Percentiles rank a stretch among this genome's conserved stretches.
Evolutionary conservation across 2,329 filamentous ascomycete genomes (phyloP).

Genomic region (Xylaria sp.): DNA sequence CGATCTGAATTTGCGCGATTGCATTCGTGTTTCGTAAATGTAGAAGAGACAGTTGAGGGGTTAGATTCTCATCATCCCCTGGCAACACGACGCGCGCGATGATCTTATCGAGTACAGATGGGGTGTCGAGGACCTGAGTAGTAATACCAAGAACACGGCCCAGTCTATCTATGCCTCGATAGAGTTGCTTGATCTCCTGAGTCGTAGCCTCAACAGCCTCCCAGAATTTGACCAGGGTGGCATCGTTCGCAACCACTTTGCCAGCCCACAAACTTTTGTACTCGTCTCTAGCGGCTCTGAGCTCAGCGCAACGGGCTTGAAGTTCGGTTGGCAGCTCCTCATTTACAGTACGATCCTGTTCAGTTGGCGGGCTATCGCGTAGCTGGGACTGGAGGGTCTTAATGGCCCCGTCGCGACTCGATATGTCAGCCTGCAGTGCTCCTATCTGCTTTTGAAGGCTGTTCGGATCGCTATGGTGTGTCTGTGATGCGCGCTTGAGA

Average conservation of each 20-base stretch:
- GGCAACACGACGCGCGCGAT: slow-evolving; percentile 9
- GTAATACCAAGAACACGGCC: slow-evolving; percentile 20
- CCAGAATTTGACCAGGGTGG: slow-evolving; percentile 23
- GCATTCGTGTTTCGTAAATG: slow-evolving; percentile 15
- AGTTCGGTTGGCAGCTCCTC: slow-evolving; percentile 12
- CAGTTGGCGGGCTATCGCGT: background rate
- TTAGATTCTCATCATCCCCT: background rate
- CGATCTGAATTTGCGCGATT: slow-evolving; percentile 25
- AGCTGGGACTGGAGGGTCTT: slow-evolving; percentile 11
- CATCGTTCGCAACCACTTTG: background rate
- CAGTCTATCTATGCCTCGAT: slow-evolving; percentile 21
- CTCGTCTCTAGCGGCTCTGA: slow-evolving; percentile 20
- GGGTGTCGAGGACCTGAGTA: slow-evolving; percentile 14
- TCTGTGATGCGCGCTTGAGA: slow-evolving; percentile 4
- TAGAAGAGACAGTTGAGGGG: slow-evolving; percentile 9
- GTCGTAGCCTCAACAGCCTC: slow-evolving; percentile 27
- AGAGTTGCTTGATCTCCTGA: slow-evolving; percentile 26
- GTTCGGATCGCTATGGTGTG: background rate
- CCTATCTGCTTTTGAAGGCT: background rate
- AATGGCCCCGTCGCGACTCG: slow-evolving; percentile 4
- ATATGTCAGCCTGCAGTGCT: slow-evolving; percentile 2
- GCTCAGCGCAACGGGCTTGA: slow-evolving; percentile 10
- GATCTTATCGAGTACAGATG: slow-evolving; percentile 25
- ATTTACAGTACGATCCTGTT: background rate
- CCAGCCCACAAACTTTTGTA: slow-evolving; percentile 27